These are phyloP conservation scores for Sordariomycetes sp. DNA, from an alignment of 2,329 filamentous ascomycete genomes.

Conservation along the genomic window DNA sequence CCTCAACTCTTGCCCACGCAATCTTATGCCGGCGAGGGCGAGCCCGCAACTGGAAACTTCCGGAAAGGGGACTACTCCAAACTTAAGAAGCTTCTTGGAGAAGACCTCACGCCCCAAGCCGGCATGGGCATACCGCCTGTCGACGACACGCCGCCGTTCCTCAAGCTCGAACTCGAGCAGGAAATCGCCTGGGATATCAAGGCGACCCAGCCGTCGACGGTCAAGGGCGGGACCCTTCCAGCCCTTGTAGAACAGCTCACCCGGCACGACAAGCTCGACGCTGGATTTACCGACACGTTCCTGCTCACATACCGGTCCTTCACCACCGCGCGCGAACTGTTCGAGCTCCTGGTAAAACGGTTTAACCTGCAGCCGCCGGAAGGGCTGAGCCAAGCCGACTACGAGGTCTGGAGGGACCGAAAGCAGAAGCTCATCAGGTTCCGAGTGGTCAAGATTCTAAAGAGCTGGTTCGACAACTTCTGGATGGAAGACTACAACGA, in stretches of 20 bases:
- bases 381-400: conserved; percentile 63
- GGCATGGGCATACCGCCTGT: conserved; percentile 28
- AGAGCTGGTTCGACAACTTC: conserved; percentile 96
- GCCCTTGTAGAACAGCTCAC: conserved; percentile 92
- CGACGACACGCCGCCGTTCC: conserved; percentile 74
- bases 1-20: conserved; percentile 43
- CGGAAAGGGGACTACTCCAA: conserved; percentile 53
- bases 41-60: conserved; percentile 31
- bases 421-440: conserved; percentile 96
- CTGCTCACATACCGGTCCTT: conserved; percentile 94
- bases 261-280: conserved; percentile 88
- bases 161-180: conserved; percentile 76
- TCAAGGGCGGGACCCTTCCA: conserved; percentile 82
- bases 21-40: conserved; percentile 52
- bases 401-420: conserved; percentile 78
- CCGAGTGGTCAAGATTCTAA: conserved; percentile 92
- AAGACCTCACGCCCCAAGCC: conserved; percentile 44
- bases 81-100: conserved; percentile 55
- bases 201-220: conserved; percentile 45
- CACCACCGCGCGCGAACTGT: conserved; percentile 79
- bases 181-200: conserved; percentile 89
- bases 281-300: conserved; percentile 95
- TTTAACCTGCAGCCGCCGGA: conserved; percentile 89
- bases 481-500: conserved; percentile 96
- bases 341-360: conserved; percentile 82